A percentile compares a stretch with the other conserved stretches of the same genome.
Evolutionary conservation across 1,139 yeast genomes (phyloP).

Genomic region (Pichia sp.): DNA sequence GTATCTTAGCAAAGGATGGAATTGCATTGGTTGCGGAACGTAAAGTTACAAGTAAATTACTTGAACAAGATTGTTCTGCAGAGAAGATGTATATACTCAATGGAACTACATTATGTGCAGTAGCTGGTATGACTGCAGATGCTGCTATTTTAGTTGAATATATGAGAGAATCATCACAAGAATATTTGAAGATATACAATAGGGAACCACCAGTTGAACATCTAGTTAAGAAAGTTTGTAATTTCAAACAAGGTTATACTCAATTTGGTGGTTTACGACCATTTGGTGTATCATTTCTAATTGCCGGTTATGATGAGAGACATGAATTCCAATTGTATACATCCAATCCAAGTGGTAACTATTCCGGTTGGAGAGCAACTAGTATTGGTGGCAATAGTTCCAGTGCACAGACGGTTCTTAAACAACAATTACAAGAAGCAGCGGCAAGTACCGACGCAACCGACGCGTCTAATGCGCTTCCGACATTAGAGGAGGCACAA

Average conservation of each 20-base stretch:
- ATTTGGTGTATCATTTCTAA: slow-evolving; percentile 92
- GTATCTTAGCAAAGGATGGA: slow-evolving; percentile 86
- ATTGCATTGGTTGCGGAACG: slow-evolving; percentile 95
- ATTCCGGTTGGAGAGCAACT: slow-evolving; percentile 98
- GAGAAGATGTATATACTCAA: slow-evolving; percentile 86
- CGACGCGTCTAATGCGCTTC: slow-evolving; percentile 50
- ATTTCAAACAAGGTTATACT: slow-evolving; percentile 95
- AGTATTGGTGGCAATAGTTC: slow-evolving; percentile 95
- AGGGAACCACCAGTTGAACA: slow-evolving; percentile 91
- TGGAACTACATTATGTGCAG: slow-evolving; percentile 67
- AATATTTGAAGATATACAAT: slow-evolving; percentile 74
- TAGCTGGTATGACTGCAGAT: slow-evolving; percentile 98
- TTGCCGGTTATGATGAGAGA: slow-evolving; percentile 92
- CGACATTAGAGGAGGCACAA: slow-evolving; percentile 71
- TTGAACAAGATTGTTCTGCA: slow-evolving; percentile 90
- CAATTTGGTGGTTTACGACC: slow-evolving; percentile 99
- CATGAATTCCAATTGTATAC: slow-evolving; percentile 90
- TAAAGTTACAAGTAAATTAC: slow-evolving; percentile 83
- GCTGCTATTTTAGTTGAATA: slow-evolving; percentile 86
- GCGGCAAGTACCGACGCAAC: too few species aligned
- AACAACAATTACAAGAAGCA: slow-evolving; percentile 94
- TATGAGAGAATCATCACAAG: slow-evolving; percentile 83
- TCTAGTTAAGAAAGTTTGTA: slow-evolving; percentile 83
- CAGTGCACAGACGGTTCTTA: slow-evolving; percentile 91
- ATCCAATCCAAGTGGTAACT: slow-evolving; percentile 95